Base-by-base conservation (phyloP, 805 yeast species). In the Sugiyamaella smithiae region DNA sequence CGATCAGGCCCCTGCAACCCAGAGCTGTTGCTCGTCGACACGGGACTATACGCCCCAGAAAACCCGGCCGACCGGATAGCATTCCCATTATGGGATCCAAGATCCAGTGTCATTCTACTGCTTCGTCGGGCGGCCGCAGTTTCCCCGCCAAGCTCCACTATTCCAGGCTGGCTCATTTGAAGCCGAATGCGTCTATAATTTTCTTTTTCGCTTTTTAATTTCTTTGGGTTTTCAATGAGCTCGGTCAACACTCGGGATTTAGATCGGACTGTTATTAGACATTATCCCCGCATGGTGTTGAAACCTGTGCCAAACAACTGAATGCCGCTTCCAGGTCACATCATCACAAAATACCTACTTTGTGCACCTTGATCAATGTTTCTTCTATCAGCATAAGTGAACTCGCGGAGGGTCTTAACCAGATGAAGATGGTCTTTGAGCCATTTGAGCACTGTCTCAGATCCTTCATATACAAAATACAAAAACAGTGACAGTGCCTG, bases 361-460 rank as follows among this genome's bases (percentile, higher is more conserved):
- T 64, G 56, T 5, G 50, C 57, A 16, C 69, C 68, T 48, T 60
- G 67, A 46, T 65, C 69, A 11, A 60, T 55, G 41, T 63, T 60
- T 33, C 53, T 48, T 4, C 49, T 36, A 64, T 91, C 97, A 25
- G 75, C 74, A 63, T 81, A 86, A 56, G 84, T 86, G 66, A 91
- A 91, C 65, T 91, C 97, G 46, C 96, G 78, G 57, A 91, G 73
- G 0, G 97, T 88, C 68, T 88, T 88, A 62, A 91, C 80, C 45
- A 89, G 77, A 67, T 88, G 89, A 31, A 89, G 64, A 63, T 90
- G 89, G 60, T 86, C 93, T 61, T 81, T 84, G 49, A 91, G 81
- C 97, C 97, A 91, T 28, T 81, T 70, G 5, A 89, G 95, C 60
- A 90, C 90, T 57, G 84, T 82, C 54, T 90, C 96, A 17, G 90